These are phyloP conservation scores for Hippophae tibetana DNA, from an alignment of 306 rosid genomes.

Conservation along the genomic window DNA sequence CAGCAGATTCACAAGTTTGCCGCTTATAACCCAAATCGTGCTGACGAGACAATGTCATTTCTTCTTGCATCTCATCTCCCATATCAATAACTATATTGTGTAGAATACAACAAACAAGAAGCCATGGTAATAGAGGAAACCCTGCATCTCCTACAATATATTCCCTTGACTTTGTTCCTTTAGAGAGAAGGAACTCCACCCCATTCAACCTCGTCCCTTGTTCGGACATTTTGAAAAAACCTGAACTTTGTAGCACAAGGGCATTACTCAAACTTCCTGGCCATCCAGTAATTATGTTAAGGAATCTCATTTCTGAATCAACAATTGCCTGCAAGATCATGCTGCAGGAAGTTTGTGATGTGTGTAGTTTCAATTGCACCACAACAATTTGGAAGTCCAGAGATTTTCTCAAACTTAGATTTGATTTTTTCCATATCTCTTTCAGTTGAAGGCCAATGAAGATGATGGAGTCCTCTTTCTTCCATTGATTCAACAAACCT, in stretches of 20 bases:
- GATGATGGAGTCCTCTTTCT: conserved; percentile 70
- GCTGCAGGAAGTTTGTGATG: conserved; percentile 81
- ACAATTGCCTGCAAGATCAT: conserved; percentile 81
- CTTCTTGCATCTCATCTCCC: conserved; percentile 53
- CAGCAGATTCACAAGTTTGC: conserved; percentile 49
- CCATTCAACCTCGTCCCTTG: conserved; percentile 57
- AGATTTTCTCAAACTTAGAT: conserved; percentile 53
- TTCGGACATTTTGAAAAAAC: conserved; percentile 47
- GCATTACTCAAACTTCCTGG: conserved; percentile 75
- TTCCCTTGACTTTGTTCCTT: conserved; percentile 45
- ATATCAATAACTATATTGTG: conserved; percentile 75
- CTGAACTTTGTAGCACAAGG: conserved; percentile 48
- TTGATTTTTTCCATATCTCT: conserved; percentile 52
- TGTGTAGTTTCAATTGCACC: conserved; percentile 80
- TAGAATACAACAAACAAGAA: conserved; percentile 74
- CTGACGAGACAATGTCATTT: conserved; percentile 35
- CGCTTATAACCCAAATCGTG: conserved; percentile 62
- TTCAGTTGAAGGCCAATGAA: conserved; percentile 69
- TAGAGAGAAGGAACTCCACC: conserved; percentile 25
- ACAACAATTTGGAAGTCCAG: conserved; percentile 76
- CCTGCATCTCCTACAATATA: conserved; percentile 65
- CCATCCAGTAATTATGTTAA: conserved; percentile 73
- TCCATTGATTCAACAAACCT: conserved; percentile 85
- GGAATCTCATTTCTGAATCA: conserved; percentile 68
- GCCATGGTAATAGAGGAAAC: conserved; percentile 79